Percentiles rank a stretch among this genome's conserved stretches.
phyloP scores from a whole-genome alignment of 495 filamentous ascomycete genomes.

The Penicillium salamii region DNA sequence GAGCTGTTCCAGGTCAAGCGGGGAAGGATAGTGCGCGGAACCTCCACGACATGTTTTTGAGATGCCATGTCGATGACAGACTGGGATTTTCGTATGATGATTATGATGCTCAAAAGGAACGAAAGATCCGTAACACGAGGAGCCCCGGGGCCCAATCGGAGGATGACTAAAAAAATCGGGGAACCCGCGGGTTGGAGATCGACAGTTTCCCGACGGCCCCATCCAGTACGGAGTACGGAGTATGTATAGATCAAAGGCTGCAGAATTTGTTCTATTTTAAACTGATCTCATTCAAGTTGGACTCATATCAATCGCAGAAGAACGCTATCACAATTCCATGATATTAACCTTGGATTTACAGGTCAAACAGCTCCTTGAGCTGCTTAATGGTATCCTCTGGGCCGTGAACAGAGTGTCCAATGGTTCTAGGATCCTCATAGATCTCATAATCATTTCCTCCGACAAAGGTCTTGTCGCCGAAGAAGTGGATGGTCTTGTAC shows the following conservation, averaged over 20 bases:
- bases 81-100: not conserved
- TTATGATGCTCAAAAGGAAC: not conserved
- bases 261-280: conserved; percentile 3
- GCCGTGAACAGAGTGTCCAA: conserved; percentile 75
- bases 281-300: not conserved
- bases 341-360: conserved; percentile 41
- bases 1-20: conserved; percentile 45
- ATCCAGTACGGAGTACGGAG: conserved; percentile 3
- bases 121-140: not conserved
- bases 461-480: conserved; percentile 86
- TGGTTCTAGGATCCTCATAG: conserved; percentile 72
- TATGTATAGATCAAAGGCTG: not conserved
- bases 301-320: conserved; percentile 7
- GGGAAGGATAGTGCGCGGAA: conserved; percentile 41
- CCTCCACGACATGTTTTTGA: conserved; percentile 37
- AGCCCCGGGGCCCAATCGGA: conserved; percentile 6
- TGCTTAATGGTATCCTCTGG: conserved; percentile 78
- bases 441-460: conserved; percentile 98
- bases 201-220: conserved; percentile 9
- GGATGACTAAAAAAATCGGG: conserved; percentile 21
- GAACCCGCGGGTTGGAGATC: conserved; percentile 14
- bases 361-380: conserved; percentile 74
- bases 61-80: conserved; percentile 27
- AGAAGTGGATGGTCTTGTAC: conserved; percentile 93
- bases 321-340: conserved; percentile 17